Conservation (phyloP, 192 early-diverging fungal genomes). For the Rhizophagus prolifer region DNA sequence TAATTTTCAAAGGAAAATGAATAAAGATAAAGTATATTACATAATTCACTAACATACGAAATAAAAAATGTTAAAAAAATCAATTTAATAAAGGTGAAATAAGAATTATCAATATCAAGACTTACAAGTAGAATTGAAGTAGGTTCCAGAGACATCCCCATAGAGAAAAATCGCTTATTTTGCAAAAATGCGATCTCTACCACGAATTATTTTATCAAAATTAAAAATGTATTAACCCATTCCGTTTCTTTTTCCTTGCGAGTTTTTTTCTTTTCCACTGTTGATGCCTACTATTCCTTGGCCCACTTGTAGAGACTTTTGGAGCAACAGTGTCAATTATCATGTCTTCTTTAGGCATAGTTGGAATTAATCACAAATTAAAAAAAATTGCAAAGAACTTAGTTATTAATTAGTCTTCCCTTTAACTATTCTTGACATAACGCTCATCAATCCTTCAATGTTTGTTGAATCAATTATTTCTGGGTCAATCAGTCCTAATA, state of each 20-base stretch:
- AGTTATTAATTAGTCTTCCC: too few relatives aligned
- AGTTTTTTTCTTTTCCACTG: neutral
- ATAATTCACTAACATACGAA: neutral
- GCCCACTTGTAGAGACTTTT: constrained; percentile 9
- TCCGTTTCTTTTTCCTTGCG: neutral
- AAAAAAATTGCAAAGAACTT: neutral
- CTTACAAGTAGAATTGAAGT: neutral
- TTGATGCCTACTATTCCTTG: constrained; percentile 16
- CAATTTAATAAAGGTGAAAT: neutral
- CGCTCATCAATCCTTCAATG: neutral
- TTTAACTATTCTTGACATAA: neutral
- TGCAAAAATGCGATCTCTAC: too few relatives aligned
- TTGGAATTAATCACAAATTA: neutral
- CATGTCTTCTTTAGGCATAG: neutral
- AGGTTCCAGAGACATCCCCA: too few relatives aligned
- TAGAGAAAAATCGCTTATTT: too few relatives aligned
- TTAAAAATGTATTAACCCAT: neutral
- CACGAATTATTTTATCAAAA: neutral
- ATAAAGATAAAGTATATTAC: neutral
- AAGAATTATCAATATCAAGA: neutral
- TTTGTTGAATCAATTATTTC: neutral
- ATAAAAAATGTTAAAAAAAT: neutral
- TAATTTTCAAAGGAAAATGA: too few relatives aligned
- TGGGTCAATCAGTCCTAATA: neutral
- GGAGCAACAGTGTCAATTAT: neutral